These are phyloP conservation scores for Cystobasidium onofrii DNA, from an alignment of 768 basidiomycete species.

Conservation along the genomic window DNA sequence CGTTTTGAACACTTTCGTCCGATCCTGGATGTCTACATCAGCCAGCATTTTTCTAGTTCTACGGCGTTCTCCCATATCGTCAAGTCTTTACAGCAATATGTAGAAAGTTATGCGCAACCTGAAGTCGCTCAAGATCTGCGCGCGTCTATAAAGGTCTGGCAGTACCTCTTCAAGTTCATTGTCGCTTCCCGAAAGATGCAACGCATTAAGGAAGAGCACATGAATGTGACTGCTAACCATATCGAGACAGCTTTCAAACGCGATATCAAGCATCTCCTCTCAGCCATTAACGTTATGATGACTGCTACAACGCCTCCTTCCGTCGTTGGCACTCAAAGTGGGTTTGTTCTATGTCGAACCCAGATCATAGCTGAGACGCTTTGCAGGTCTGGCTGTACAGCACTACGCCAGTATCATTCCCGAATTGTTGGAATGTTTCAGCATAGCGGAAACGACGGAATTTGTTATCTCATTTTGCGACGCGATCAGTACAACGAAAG, in stretches of 20 bases:
- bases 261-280: constrained; percentile 67
- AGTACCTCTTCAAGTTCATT: constrained; percentile 91
- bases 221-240: constrained; percentile 77
- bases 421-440: constrained; percentile 71
- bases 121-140: constrained; percentile 72
- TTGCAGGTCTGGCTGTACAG: constrained; percentile 61
- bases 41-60: constrained; percentile 67
- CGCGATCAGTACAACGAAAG: constrained; percentile 64
- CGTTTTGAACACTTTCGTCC: constrained; percentile 92
- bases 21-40: constrained; percentile 86
- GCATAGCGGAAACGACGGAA: constrained; percentile 72
- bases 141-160: constrained; percentile 90
- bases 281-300: constrained; percentile 84
- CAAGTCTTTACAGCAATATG: constrained; percentile 73
- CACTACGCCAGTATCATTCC: constrained; percentile 88
- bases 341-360: neutral
- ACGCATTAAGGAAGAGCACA: constrained; percentile 60
- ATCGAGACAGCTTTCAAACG: constrained; percentile 74
- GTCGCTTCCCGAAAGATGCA: constrained; percentile 61
- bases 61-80: constrained; percentile 76
- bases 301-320: constrained; percentile 62
- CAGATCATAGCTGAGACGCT: neutral
- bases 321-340: constrained; percentile 80
- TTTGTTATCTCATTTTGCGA: constrained; percentile 81
- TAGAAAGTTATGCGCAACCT: constrained; percentile 61